Base-by-base conservation (phyloP, 164 flowering plant genomes). In the Brasenia schreberi region DNA sequence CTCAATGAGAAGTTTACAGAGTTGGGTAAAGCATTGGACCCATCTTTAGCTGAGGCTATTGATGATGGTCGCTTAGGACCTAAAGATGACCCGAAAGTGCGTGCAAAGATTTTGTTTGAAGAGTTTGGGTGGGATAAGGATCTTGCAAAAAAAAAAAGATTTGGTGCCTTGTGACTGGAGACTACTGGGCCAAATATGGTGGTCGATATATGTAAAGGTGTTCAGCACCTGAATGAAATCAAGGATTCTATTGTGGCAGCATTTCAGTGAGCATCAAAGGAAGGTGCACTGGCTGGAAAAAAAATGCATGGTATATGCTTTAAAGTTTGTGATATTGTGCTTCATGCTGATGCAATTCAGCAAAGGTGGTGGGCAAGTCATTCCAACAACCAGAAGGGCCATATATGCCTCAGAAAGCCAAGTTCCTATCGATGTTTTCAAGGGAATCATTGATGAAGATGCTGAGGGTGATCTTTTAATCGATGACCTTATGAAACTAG, bases 51-150 rank as follows among this genome's bases (percentile, higher is more conserved):
- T 39, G 77, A 74, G 66, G 74, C 77, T 23, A 74, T 74, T 53
- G 77, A 74, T 62, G 77, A 74, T 0, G 73, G 73, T 7, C 73
- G 73, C 7, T 17, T 66, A 44, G 73, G 73, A 6, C 73, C 73
- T 3, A 44, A 68, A 18, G 73, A 71, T 66, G 73, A 71, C 39
- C 73, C 73, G 4, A 71, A 66, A 27, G 64, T 52, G 44, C 73
- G 69, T 23, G 14, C 65, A 18, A 71, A 71, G 69, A 49, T 71
- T 0, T 56, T 71, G 59, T 61, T 68, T 4, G 73, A 71, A 42
- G 72, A 70, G 43, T 70, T 70, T 70, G 68, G 72, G 4, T 70
- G 72, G 72, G 72, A 70, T 64, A 71, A 71, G 69, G 27, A 23
- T 23, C 27, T 23, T 23, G 27, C 27, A 69, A 23, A 23, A 23